Percentiles rank a stretch among this genome's conserved stretches.
phyloP scores from a whole-genome alignment of 139 green algal species.

The Chlorella sorokiniana region DNA sequence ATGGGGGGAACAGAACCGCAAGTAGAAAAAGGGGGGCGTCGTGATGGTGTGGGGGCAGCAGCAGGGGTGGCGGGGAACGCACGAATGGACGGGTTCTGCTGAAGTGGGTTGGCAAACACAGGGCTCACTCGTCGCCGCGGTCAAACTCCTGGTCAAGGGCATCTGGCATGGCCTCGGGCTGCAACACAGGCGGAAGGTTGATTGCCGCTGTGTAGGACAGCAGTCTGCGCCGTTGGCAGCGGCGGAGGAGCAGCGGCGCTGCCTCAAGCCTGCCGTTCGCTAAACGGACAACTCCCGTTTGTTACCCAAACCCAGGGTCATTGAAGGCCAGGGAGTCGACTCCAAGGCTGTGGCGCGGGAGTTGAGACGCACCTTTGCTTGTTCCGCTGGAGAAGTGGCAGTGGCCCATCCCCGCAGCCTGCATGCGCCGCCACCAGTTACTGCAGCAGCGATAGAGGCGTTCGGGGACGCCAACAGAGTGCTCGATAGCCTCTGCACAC shows the following conservation, averaged over 20 bases:
- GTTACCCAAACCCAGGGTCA: neutral
- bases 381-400: neutral
- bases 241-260: neutral
- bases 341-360: neutral
- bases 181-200: neutral
- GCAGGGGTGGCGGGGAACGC: neutral
- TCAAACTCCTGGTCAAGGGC: constrained; percentile 14
- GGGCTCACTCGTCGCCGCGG: neutral
- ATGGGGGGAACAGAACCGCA: neutral
- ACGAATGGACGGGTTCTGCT: neutral
- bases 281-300: neutral
- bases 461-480: neutral
- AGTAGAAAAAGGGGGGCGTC: no score
- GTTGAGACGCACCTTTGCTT: neutral
- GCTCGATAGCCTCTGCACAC: neutral
- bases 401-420: neutral
- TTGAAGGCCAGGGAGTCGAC: no score
- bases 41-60: no score
- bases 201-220: neutral
- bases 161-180: neutral
- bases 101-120: neutral
- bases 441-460: neutral
- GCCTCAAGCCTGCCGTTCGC: neutral
- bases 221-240: neutral
- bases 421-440: neutral